Evolutionary conservation across 208 protist genomes (phyloP).

Genomic region (Crithidia bombi): DNA sequence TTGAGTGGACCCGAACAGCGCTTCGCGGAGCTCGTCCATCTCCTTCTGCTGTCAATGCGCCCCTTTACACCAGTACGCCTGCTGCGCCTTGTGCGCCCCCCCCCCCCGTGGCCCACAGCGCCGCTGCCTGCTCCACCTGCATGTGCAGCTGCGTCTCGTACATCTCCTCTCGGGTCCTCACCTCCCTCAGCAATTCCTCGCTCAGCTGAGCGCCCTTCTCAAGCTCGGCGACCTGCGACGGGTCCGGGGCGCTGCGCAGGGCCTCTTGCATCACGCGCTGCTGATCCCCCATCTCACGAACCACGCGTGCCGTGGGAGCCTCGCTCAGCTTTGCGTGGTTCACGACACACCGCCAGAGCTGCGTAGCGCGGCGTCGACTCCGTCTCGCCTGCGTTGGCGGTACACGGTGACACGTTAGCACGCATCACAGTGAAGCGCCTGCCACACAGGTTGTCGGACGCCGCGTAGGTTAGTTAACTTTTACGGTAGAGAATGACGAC

Average conservation of each 20-base stretch:
- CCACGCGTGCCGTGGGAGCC: slow-evolving; percentile 71
- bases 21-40: slow-evolving; percentile 20
- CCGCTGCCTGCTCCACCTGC: slow-evolving; percentile 4
- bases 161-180: slow-evolving; percentile 25
- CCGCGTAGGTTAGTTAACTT: slow-evolving; percentile 91
- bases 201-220: slow-evolving; percentile 26
- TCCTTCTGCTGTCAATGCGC: slow-evolving; percentile 20
- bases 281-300: slow-evolving; percentile 82
- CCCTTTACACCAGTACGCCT: slow-evolving; percentile 19
- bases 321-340: slow-evolving; percentile 91
- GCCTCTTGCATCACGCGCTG: slow-evolving; percentile 55
- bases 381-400: slow-evolving; percentile 67
- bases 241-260: slow-evolving; percentile 30
- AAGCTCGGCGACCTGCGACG: slow-evolving; percentile 31
- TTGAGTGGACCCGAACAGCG: slow-evolving; percentile 19
- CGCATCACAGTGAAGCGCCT: slow-evolving; percentile 87
- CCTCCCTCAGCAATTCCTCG: slow-evolving; percentile 27
- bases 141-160: slow-evolving; percentile 22
- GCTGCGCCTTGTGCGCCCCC: slow-evolving; percentile 15
- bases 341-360: slow-evolving; percentile 68
- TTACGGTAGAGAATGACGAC: slow-evolving; percentile 79
- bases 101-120: slow-evolving; percentile 19
- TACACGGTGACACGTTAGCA: slow-evolving; percentile 78
- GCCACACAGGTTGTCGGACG: slow-evolving; percentile 85
- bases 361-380: slow-evolving; percentile 87